Base-by-base conservation (phyloP, 768 basidiomycete genomes). In the Macrolepiota albuminosa region DNA sequence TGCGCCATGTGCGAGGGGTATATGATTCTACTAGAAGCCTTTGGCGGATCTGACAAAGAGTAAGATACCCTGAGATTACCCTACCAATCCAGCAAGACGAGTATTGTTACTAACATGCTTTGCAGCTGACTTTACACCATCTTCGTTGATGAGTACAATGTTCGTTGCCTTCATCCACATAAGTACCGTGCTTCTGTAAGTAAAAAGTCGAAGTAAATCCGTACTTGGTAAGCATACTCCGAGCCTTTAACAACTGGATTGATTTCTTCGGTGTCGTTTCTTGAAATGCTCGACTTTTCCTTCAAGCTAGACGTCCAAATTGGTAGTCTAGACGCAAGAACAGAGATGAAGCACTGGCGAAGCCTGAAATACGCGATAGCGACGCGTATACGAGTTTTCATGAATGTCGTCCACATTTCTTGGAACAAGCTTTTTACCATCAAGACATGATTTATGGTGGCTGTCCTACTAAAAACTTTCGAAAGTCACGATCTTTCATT, bases 1-100 rank as follows among this genome's bases (percentile, higher is more conserved):
- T 86, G 39, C 88, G 84, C 92, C 92, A 95, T 47, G 89, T 87
- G 45, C 86, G 82, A 13, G 92, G 91, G 13, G 84, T 84, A 71
- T 95, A 94, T 0, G 83, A 78, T 71, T 89, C 87, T 0, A 75
- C 67, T 43, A 74, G 68, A 61, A 93, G 76, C 63, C 81, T 84
- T 47, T 71, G 70, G 52, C 78, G 80, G 55, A 93, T 88, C 91
- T 92, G n/a, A 42, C 54, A 39, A 10, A 39, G 45, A 16, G 43
- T 29, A 56, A 59, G 39, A 43, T 29, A 34, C 56, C 50, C 16
- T 57, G 55, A 31, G 51, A 46, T 52, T 55, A 7, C 47, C 54
- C 43, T 46, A 62, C 29, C 29, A 29, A 29, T 58, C 43, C 40
- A 49, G 58, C 40, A 36, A 36, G 43, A 40, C 37, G 58, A 37